These are phyloP conservation scores for Aegilops speltoides DNA, from an alignment of 176 grass and related monocot species.

Conservation along the genomic window DNA sequence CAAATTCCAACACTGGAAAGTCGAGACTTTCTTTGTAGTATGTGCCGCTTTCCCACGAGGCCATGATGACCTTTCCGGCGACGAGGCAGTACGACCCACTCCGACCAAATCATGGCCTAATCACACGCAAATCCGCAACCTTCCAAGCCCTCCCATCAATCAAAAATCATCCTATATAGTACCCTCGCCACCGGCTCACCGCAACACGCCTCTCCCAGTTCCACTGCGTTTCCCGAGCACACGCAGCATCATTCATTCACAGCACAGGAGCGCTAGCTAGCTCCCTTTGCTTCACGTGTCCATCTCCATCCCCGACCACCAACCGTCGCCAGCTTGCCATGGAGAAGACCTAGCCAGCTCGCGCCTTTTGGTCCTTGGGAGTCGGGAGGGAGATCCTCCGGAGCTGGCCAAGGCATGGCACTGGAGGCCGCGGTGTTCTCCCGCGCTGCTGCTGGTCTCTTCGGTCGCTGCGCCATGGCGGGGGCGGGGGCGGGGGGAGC, in stretches of 20 bases:
- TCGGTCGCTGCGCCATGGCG: conserved; percentile 49
- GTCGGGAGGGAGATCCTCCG: conserved; percentile 18
- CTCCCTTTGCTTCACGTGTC: conserved; percentile 38
- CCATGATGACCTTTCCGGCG: conserved; percentile 15
- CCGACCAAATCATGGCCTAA: conserved; percentile 63
- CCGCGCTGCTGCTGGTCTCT: conserved; percentile 45
- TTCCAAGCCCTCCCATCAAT: conserved; percentile 48
- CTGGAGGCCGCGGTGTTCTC: conserved; percentile 74
- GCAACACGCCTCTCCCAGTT: background rate
- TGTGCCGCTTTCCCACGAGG: background rate
- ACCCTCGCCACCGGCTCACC: background rate
- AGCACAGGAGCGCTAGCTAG: background rate
- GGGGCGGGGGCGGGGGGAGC: conserved; percentile 28
- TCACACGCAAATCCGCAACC: conserved; percentile 47
- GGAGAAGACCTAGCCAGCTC: conserved; percentile 23
- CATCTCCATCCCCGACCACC: conserved; percentile 19
- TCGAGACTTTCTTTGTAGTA: background rate
- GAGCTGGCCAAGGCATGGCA: conserved; percentile 52
- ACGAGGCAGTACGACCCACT: background rate
- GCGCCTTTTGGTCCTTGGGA: background rate
- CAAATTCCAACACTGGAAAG: background rate
- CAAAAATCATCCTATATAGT: conserved; percentile 11
- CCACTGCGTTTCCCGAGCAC: conserved; percentile 27
- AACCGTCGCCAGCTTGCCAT: conserved; percentile 22
- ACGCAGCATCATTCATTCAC: background rate